Evolutionary conservation across 192 early-diverging fungal species (phyloP), one percentile per base, ranked within the genome.

Genomic region (Gaertneriomyces semiglobifer): DNA sequence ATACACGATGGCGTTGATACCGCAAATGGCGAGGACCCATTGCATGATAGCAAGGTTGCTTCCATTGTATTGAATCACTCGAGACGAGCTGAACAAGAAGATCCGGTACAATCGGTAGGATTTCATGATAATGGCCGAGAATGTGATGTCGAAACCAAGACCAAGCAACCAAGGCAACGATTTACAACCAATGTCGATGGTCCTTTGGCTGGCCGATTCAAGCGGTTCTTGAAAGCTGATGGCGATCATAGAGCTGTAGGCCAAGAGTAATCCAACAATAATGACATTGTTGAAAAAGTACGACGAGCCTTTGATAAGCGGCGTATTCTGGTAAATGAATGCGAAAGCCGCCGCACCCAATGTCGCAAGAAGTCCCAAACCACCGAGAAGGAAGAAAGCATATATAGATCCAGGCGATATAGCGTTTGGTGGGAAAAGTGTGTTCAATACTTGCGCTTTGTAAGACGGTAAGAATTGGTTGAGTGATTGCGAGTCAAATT

Each of bases 251-350:
- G 66, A 68, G 47, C 33, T 6, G 52, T 68, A 68, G 14, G 50
- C 58, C 25, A 61, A 10, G 12, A 50, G 16, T 14, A 68, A 48
- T n/a, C 66, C 66, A 48, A 68, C 12, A 25, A 68, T 60, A 25
- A 61, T 68, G 18, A 68, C 40, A 50, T 61, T 60, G 59, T 68
- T 68, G 58, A 68, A 68, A n/a, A 68, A 68, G 58, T 61, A 68
- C 33, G 19, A 39, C 19, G 66, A 68, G 6, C 66, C 66, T 39
- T 68, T 68, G 48, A 68, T 68, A 59, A 68, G 39, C 44, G 66
- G 66, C 12, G 66, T 68, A 44, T 44, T 61, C 18, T 59, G 66
- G 66, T 57, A 68, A 0, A 68, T 53, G 16, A 47, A 18, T n/a
- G 58, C 59, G 44, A 68, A 68, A 25, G 33, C 47, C 7, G 58